Evolutionary conservation across 2,329 filamentous ascomycete species (phyloP), one percentile per base, ranked within the genome.

Genomic region (Trichophyton verrucosum): DNA sequence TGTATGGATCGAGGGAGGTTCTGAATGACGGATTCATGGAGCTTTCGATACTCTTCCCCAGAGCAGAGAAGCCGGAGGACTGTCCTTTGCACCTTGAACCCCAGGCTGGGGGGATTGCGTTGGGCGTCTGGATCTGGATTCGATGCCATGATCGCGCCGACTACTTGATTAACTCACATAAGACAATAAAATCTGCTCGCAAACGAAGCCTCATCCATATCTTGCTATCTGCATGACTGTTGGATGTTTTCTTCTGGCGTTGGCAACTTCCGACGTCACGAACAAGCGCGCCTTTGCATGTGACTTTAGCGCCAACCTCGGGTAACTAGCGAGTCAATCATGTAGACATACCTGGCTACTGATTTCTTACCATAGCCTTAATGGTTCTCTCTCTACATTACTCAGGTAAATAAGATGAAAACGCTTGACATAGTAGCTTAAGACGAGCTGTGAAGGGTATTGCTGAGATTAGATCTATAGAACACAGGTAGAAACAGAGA

Each of bases 11-110:
- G 75, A 38, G 72, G 71, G 3, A 88, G 86, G 55, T 86, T 84
- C 63, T 88, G 90, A 58, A 94, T 80, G 59, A 95, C 81, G 70
- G 91, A 91, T 69, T 87, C 86, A 73, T 96, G 90, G 17, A 96
- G 82, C 0, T 86, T 78, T 66, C 89, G 86, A 74, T 96, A 96
- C 73, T 96, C 91, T 72, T 86, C 85, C 47, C 89, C 85, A 70
- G 91, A 90, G 59, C 86, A 74, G 61, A 88, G 55, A 5, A 57
- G 55, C 36, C 24, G 94, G 75, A 96, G 91, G 66, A 91, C 86
- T 62, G 96, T 80, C 49, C 89, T 86, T 73, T 94, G 95, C 73
- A 89, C 88, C 61, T 95, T 80, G 64, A 95, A 27, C 9, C 22
- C 9, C 44, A 42, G 15, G 27, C 49, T 22, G 17, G 56, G 20